A percentile compares a stretch with the other conserved stretches of the same genome.
Conservation (phyloP, 768 basidiomycete species). For the Collybia sp. region DNA sequence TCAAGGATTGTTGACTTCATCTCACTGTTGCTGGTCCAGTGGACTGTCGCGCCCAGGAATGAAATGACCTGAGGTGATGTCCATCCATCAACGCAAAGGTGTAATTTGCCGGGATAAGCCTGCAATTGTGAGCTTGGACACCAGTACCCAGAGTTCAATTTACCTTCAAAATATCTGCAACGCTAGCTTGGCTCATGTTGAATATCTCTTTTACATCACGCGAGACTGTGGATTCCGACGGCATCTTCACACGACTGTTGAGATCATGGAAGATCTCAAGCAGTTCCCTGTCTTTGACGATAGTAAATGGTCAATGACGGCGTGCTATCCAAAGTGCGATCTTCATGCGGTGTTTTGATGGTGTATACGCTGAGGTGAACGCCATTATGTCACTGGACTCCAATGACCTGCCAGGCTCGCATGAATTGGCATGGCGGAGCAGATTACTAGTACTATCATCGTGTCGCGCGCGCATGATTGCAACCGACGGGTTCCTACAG, state of each 20-base stretch:
- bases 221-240: not conserved
- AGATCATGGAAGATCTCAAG: conserved; percentile 10
- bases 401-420: conserved; percentile 5
- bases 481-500: conserved; percentile 7
- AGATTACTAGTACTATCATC: conserved; percentile 17
- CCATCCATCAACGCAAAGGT: conserved; percentile 24
- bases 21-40: conserved; percentile 13
- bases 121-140: not conserved
- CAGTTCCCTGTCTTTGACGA: conserved; percentile 3
- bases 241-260: conserved; percentile 1
- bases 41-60: conserved; percentile 20
- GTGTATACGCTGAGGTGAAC: conserved; percentile 12
- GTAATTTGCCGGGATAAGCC: conserved; percentile 11
- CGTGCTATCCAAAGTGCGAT: conserved; percentile 5
- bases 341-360: conserved; percentile 13
- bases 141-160: not conserved
- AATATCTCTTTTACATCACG: conserved; percentile 7
- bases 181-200: not conserved
- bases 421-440: conserved; percentile 9
- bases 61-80: conserved; percentile 19
- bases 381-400: conserved; percentile 3
- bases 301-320: conserved; percentile 4
- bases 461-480: conserved; percentile 11
- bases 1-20: conserved; percentile 13
- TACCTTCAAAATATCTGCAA: conserved; percentile 1